Base-by-base conservation (phyloP, 2,329 filamentous ascomycete genomes). In the Alternaria viburni region DNA sequence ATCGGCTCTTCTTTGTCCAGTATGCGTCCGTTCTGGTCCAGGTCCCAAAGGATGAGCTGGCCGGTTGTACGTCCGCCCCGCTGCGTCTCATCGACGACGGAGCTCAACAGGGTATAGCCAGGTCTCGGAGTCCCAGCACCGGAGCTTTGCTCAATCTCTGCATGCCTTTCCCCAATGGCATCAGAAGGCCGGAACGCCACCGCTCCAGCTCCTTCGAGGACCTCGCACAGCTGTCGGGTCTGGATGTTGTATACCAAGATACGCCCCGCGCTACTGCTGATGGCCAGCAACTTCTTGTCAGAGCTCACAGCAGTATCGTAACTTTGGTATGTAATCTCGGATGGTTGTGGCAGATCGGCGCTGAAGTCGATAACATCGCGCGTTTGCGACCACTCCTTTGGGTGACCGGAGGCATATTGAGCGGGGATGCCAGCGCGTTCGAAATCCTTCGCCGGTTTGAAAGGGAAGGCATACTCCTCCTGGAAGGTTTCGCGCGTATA, bases 1-100 rank as follows among this genome's bases (percentile, higher is more conserved):
- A 77, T 69, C 2, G 66, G 58, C 47, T 77, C 73, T 63, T 76
- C 74, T 36, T 74, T 69, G 32, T 72, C 73, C 0, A 77, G 36
- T 15, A 71, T 54, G 19, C 72, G 72, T 1, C 74, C 75, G 30
- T 74, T 64, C 17, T 66, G 62, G 28, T 76, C 72, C 2, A 77
- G 60, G 9, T 76, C 73, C 73, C 74, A 77, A 28, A 77, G 57
- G 1, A 72, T 68, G 5, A 77, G 65, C 28, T 58, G 57, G 30
- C 61, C 59, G 6, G 57, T 15, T 30, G 52, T n/a, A 9, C 15
- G 19, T 10, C 6, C 26, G 21, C 19, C 11, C 1, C 57, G 58
- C 13, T 32, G 30, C 5, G 51, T 51, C 32, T 51, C 52, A 13
- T 66, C 54, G 5, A 61, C 44, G 11, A 67, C 49, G 25, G 62